These are phyloP conservation scores for Macrocybe gigantea DNA, from an alignment of 768 basidiomycete species.

Conservation along the genomic window DNA sequence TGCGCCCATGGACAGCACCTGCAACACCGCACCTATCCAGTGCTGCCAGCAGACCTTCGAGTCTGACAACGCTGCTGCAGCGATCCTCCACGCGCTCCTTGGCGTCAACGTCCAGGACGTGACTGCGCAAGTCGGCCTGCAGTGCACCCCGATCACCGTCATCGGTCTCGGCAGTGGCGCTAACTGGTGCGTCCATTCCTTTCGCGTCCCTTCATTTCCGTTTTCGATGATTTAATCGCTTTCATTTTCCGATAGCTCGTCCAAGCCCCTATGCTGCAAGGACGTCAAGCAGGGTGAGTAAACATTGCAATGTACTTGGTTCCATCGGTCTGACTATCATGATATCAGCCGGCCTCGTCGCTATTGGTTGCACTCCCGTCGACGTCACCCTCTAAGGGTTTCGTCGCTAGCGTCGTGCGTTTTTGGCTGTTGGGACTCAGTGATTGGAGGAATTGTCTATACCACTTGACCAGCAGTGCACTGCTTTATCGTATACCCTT, in stretches of 20 bases:
- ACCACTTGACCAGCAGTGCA: too few species aligned
- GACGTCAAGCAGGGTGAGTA: background rate
- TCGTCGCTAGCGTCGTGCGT: too few species aligned
- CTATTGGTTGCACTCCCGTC: too few species aligned
- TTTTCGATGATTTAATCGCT: background rate
- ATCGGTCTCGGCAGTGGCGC: conserved; percentile 1
- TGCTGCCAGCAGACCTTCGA: background rate
- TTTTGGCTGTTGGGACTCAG: too few species aligned
- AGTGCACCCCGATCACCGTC: background rate
- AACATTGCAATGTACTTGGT: too few species aligned
- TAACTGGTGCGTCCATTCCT: background rate
- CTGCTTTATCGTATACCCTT: too few species aligned
- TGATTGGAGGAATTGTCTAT: too few species aligned
- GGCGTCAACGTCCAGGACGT: background rate
- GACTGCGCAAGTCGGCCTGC: background rate
- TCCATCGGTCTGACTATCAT: too few species aligned
- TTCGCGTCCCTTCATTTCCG: background rate
- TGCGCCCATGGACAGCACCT: background rate
- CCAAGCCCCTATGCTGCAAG: conserved; percentile 1
- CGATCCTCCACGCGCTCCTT: background rate
- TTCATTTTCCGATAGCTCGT: background rate
- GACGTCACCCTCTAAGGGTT: too few species aligned
- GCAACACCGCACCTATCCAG: conserved; percentile 1
- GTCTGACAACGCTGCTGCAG: background rate
- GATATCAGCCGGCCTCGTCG: too few species aligned